Percentiles rank a stretch among this genome's conserved stretches.
phyloP scores from a whole-genome alignment of 2,329 filamentous ascomycete species.

The Aspergillus sp. region DNA sequence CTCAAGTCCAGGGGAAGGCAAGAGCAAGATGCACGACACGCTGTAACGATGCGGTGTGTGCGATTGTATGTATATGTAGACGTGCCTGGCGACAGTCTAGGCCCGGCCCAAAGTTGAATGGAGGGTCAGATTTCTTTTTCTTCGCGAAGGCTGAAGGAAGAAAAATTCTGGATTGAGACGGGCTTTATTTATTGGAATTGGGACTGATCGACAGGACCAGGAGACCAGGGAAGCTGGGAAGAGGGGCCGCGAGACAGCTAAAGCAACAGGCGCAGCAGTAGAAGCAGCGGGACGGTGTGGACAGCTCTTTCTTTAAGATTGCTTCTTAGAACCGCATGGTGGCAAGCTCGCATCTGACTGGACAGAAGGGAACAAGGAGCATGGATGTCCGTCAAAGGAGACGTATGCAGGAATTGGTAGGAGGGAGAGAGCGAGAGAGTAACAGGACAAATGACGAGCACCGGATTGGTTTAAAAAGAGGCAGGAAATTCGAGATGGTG shows the following conservation, averaged over 20 bases:
- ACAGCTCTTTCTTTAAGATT: constrained; percentile 18
- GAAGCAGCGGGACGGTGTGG: constrained; percentile 16
- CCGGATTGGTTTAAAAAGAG: constrained; percentile 6
- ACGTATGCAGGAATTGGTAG: neutral
- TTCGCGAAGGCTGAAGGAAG: constrained; percentile 1
- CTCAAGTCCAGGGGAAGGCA: neutral
- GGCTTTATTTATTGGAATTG: constrained; percentile 4
- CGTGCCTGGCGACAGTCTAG: constrained; percentile 8
- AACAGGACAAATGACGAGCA: neutral
- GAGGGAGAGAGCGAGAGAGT: constrained; percentile 2
- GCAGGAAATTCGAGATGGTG: constrained; percentile 1
- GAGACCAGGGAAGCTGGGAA: neutral
- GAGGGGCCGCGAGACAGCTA: constrained; percentile 8
- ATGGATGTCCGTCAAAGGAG: constrained; percentile 13
- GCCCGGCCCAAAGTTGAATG: neutral
- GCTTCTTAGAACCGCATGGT: constrained; percentile 26
- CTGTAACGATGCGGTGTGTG: constrained; percentile 18
- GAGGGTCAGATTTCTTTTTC: constrained; percentile 1
- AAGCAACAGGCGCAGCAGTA: constrained; percentile 10
- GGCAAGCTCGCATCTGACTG: constrained; percentile 23
- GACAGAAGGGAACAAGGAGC: constrained; percentile 15
- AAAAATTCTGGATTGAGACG: neutral
- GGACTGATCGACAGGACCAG: constrained; percentile 1
- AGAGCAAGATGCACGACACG: constrained; percentile 5
- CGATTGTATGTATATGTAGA: constrained; percentile 1